Conservation (phyloP, 2,329 filamentous ascomycete genomes). For the Phyllosticta ampelicida region DNA sequence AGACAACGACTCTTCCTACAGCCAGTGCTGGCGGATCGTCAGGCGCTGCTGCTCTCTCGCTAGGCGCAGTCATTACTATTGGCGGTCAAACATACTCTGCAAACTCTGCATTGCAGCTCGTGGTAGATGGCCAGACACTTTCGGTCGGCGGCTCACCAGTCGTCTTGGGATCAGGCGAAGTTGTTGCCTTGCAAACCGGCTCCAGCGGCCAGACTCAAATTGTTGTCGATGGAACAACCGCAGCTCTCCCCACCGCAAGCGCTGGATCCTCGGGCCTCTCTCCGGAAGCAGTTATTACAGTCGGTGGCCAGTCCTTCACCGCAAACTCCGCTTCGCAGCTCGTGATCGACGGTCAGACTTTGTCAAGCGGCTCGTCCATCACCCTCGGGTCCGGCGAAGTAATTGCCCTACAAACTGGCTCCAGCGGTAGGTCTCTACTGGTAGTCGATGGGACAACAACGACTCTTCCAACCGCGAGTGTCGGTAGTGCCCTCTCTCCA, state of each 20-base stretch:
- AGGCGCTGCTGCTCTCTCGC: background rate
- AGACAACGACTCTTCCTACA: background rate
- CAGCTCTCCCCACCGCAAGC: background rate
- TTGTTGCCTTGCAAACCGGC: slow-evolving; percentile 12
- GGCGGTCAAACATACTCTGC: background rate
- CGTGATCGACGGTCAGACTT: background rate
- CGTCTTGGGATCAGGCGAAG: slow-evolving; percentile 15
- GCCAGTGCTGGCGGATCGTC: background rate
- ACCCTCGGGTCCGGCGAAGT: slow-evolving; percentile 16
- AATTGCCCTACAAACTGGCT: slow-evolving; percentile 11
- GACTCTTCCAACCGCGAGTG: background rate
- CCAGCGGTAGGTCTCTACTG: background rate
- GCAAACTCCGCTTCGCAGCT: background rate
- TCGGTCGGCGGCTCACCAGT: slow-evolving; percentile 19
- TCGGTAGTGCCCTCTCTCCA: background rate
- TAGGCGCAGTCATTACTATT: background rate
- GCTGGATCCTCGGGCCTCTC: background rate
- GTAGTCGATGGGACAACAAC: background rate
- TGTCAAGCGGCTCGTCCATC: slow-evolving; percentile 21
- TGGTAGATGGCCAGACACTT: slow-evolving; percentile 10
- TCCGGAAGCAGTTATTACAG: background rate
- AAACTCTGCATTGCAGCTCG: background rate
- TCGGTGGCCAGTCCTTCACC: background rate
- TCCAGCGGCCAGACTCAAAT: background rate
- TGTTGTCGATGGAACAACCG: background rate